Evolutionary conservation across 768 basidiomycete genomes (phyloP), one percentile per base, ranked within the genome.

Genomic region (Mycena indigotica): DNA sequence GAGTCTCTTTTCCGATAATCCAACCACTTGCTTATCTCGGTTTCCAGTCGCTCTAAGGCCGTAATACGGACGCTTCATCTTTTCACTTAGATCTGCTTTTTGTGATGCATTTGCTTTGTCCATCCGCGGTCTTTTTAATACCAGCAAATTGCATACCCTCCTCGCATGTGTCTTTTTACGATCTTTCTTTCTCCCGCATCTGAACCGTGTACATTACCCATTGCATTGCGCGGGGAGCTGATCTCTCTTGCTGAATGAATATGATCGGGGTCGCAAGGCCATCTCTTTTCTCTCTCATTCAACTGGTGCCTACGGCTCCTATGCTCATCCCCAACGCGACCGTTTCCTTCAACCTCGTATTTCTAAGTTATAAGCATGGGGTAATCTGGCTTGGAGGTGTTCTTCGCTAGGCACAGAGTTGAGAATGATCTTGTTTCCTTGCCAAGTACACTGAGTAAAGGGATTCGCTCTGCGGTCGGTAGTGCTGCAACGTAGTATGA

Each of bases 161-260:
- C 35, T 45, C 28, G 16, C 17, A 13, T 32, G 50, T 38, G 16
- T 28, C 28, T 28, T 28, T 53, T 40, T 40, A 39, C 35, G 50
- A 35, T 24, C 32, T 38, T 28, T 40, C 29, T 15, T 24, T 32
- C 53, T 8, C 44, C 6, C 26, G 12, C 25, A 13, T 21, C 4
- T 49, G 53, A 21, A 16, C 40, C 45, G 57, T 58, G 57, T 58
- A 58, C 44, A 55, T 29, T 41, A 26, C 32, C 32, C 32, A 35
- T 17, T n/a, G n/a, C n/a, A n/a, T n/a, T n/a, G n/a, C 32, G 17
- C 39, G 39, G 35, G 57, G 52, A 53, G 57, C 52, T 49, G 57
- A 57, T 28, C 57, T 53, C 52, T 52, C 32, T 35, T 35, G 8
- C 8, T 52, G 28, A 45, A 23, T 58, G 52, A 58, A 58, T 29